These are phyloP conservation scores for Trichoderma cornu-damae DNA, from an alignment of 2,329 filamentous ascomycete genomes.

Conservation along the genomic window DNA sequence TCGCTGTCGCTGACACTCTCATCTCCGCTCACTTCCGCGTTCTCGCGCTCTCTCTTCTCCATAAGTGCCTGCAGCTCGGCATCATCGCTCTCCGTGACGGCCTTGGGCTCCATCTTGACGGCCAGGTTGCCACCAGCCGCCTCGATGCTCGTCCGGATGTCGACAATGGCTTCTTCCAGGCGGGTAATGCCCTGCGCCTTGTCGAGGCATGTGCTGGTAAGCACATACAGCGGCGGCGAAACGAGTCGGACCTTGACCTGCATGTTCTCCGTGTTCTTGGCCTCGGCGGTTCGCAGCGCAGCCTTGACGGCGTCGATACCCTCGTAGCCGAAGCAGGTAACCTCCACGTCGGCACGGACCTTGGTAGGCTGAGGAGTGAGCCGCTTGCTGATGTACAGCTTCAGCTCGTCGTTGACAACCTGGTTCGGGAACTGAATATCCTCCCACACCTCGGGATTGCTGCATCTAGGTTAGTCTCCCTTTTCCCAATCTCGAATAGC, in stretches of 20 bases:
- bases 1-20: conserved; percentile 95
- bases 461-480: conserved; percentile 33
- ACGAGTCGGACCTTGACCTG: conserved; percentile 98
- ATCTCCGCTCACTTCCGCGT: conserved; percentile 95
- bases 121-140: conserved; percentile 71
- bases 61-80: conserved; percentile 95
- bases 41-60: conserved; percentile 98
- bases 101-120: conserved; percentile 98
- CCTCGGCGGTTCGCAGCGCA: conserved; percentile 85
- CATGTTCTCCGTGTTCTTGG: conserved; percentile 83
- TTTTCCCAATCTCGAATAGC: background rate
- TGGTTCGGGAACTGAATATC: conserved; percentile 86
- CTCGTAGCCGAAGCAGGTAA: conserved; percentile 92
- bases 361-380: conserved; percentile 98
- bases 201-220: conserved; percentile 93
- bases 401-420: conserved; percentile 79
- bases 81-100: conserved; percentile 97
- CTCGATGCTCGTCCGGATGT: conserved; percentile 77
- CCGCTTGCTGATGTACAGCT: conserved; percentile 94
- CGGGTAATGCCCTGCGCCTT: conserved; percentile 80
- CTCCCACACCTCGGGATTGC: conserved; percentile 93
- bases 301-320: conserved; percentile 98
- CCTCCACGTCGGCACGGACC: conserved; percentile 94
- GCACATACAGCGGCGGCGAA: conserved; percentile 92
- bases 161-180: conserved; percentile 83